phyloP scores from a whole-genome alignment of 208 protist species.

The Trichomonas vaginalis region DNA sequence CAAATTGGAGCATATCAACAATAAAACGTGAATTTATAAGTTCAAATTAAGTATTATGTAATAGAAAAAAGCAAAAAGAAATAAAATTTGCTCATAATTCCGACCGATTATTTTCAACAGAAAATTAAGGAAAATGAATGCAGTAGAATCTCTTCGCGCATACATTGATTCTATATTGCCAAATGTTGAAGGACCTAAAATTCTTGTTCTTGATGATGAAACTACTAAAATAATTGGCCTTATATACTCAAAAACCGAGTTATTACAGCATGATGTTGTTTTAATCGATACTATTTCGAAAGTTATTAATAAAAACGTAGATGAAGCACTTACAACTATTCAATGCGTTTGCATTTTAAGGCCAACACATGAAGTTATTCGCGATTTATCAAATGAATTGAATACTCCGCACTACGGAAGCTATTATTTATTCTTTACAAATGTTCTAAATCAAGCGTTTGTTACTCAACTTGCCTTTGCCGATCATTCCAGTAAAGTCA shows the following conservation, averaged over 20 bases:
- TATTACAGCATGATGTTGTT: background rate
- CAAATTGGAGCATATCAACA: too few relatives aligned
- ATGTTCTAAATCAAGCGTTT: background rate
- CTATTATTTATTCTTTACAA: slow-evolving; percentile 13
- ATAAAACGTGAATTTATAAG: too few relatives aligned
- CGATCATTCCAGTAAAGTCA: background rate
- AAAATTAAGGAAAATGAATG: background rate
- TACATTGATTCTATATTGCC: background rate
- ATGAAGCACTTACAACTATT: background rate
- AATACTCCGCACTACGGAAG: background rate
- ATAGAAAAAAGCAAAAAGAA: background rate
- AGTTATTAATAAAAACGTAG: background rate
- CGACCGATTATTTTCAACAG: background rate
- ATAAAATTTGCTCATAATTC: background rate
- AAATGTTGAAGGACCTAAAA: background rate
- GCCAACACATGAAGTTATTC: background rate
- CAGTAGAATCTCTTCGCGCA: background rate
- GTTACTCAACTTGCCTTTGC: background rate
- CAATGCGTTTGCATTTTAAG: background rate
- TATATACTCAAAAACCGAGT: background rate
- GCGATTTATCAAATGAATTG: background rate
- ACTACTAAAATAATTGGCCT: background rate
- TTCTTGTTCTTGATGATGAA: background rate
- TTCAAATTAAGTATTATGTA: too few relatives aligned
- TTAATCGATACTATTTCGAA: background rate